Percentiles rank a stretch among this genome's conserved stretches.
Evolutionary conservation across 805 yeast species (phyloP).

Genomic region (Starmerella sp.): DNA sequence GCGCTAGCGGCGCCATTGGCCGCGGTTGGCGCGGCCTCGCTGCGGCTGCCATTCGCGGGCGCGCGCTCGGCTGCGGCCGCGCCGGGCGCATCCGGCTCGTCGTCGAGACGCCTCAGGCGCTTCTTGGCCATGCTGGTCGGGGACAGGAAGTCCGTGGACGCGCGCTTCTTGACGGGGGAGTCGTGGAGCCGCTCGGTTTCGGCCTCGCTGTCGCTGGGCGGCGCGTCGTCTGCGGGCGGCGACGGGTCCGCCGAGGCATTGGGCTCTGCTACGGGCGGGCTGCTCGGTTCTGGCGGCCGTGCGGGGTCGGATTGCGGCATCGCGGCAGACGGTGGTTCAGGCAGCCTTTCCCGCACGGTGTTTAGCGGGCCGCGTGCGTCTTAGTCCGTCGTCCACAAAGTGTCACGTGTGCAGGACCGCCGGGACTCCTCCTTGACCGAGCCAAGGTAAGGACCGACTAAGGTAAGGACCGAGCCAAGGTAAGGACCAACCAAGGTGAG

Average conservation of each 20-base stretch:
- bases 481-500: too few species aligned
- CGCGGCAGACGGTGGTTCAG: neutral
- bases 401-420: neutral
- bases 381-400: neutral
- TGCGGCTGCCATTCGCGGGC: neutral
- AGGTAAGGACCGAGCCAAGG: too few species aligned
- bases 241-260: neutral
- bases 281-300: slow-evolving; percentile 4
- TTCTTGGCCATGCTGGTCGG: neutral
- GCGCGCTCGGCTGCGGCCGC: neutral
- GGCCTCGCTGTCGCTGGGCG: slow-evolving; percentile 49
- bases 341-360: neutral
- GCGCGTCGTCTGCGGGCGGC: slow-evolving; percentile 3
- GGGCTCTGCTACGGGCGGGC: neutral
- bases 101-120: neutral
- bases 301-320: neutral
- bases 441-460: too few species aligned
- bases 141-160: neutral
- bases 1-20: neutral
- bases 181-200: slow-evolving; percentile 79
- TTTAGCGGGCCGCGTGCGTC: neutral
- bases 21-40: neutral
- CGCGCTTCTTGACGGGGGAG: slow-evolving; percentile 29
- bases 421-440: neutral
- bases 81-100: neutral